Evolutionary conservation across 768 basidiomycete genomes (phyloP).

Genomic region (Chalciporus piperatus): DNA sequence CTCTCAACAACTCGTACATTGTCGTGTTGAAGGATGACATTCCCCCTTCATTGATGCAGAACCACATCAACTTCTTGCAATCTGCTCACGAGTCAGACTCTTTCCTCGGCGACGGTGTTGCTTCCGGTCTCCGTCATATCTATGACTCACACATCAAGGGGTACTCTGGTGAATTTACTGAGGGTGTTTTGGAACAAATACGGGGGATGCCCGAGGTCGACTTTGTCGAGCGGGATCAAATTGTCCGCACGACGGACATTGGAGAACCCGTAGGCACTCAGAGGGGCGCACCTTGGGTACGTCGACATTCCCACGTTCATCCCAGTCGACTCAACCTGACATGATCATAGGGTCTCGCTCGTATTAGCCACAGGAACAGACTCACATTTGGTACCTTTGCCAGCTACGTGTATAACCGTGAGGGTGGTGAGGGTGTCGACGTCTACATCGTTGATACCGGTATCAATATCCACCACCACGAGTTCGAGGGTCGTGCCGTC

Average conservation of each 20-base stretch:
- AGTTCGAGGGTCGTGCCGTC: slow-evolving; percentile 84
- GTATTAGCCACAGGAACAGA: slow-evolving; percentile 81
- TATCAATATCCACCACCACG: slow-evolving; percentile 79
- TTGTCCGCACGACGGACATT: slow-evolving; percentile 63
- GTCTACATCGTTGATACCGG: slow-evolving; percentile 89
- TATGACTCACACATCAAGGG: slow-evolving; percentile 73
- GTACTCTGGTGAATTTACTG: slow-evolving; percentile 79
- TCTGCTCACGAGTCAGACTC: slow-evolving; percentile 55
- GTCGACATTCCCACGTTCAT: slow-evolving; percentile 13
- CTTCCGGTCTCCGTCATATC: slow-evolving; percentile 66
- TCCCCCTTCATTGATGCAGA: slow-evolving; percentile 53
- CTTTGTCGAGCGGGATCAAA: slow-evolving; percentile 91
- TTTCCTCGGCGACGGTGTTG: slow-evolving; percentile 41
- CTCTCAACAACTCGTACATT: slow-evolving; percentile 91
- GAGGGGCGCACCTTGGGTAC: slow-evolving; percentile 83
- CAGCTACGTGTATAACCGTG: slow-evolving; percentile 66
- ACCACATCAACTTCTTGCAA: slow-evolving; percentile 79
- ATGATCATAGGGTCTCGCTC: slow-evolving; percentile 77
- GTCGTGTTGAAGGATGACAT: slow-evolving; percentile 80
- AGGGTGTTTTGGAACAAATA: slow-evolving; percentile 68
- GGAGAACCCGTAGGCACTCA: slow-evolving; percentile 36
- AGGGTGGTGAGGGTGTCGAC: slow-evolving; percentile 91
- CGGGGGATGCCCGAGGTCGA: slow-evolving; percentile 85
- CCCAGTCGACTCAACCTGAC: slow-evolving; percentile 5
- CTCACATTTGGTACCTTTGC: slow-evolving; percentile 81